Evolutionary conservation across 495 filamentous ascomycete species (phyloP).

Genomic region (Thermochaetoides thermophila): DNA sequence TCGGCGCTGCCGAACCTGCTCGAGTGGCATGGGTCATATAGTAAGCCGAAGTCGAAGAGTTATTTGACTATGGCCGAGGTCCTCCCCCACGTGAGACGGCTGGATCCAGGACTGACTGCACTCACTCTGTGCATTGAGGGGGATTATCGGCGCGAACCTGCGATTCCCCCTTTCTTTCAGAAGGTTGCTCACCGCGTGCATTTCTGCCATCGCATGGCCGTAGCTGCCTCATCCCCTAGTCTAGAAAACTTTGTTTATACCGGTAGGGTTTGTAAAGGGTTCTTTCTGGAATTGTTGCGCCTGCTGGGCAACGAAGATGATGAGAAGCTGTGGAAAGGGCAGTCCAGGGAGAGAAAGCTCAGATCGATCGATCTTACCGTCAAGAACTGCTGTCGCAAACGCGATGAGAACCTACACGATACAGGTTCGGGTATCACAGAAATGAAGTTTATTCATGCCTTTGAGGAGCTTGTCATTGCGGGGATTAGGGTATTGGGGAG

Average conservation of each 20-base stretch:
- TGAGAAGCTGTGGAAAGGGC: slow-evolving; percentile 38
- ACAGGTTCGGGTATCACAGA: slow-evolving; percentile 47
- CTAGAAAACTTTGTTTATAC: slow-evolving; percentile 53
- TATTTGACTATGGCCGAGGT: slow-evolving; percentile 50
- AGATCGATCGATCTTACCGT: slow-evolving; percentile 54
- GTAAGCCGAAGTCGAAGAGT: slow-evolving; percentile 50
- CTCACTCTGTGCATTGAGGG: slow-evolving; percentile 54
- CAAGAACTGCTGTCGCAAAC: slow-evolving; percentile 51
- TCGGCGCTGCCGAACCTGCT: slow-evolving; percentile 46
- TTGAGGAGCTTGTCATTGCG: slow-evolving; percentile 46
- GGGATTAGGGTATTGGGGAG: slow-evolving; percentile 41
- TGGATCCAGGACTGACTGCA: slow-evolving; percentile 38
- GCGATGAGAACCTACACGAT: slow-evolving; percentile 37
- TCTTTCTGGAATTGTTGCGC: slow-evolving; percentile 38
- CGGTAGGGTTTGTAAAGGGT: slow-evolving; percentile 44
- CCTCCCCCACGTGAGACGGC: too few species aligned
- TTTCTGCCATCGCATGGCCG: slow-evolving; percentile 40
- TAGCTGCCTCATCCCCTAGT: slow-evolving; percentile 37
- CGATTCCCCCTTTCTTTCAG: slow-evolving; percentile 37
- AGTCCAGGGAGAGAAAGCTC: too few species aligned
- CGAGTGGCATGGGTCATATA: slow-evolving; percentile 60
- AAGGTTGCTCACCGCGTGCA: slow-evolving; percentile 39
- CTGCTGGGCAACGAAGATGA: slow-evolving; percentile 25
- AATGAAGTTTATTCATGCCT: slow-evolving; percentile 49
- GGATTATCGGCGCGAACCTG: slow-evolving; percentile 44